A percentile compares a stretch with the other conserved stretches of the same genome.
Conservation (phyloP, 1,139 yeast genomes). For the Kodamaea ohmeri region DNA sequence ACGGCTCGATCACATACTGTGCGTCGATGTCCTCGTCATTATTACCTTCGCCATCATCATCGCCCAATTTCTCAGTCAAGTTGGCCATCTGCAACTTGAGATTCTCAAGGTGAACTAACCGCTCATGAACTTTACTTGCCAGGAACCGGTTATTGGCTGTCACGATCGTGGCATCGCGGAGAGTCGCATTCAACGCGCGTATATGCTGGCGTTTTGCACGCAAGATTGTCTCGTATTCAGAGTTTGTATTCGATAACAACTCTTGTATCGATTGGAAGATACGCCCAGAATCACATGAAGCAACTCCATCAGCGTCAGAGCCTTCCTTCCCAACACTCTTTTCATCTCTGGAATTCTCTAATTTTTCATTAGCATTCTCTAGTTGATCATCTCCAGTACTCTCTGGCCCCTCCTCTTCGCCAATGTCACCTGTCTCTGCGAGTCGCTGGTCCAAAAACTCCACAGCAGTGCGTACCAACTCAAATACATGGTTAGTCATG, state of each 20-base stretch:
- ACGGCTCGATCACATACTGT: conserved; percentile 65
- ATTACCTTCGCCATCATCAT: conserved; percentile 23
- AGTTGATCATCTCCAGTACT: too few species aligned
- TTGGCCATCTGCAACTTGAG: conserved; percentile 46
- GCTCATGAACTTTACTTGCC: conserved; percentile 38
- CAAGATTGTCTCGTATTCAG: conserved; percentile 39
- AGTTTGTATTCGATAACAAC: conserved; percentile 36
- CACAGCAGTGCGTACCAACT: conserved; percentile 35
- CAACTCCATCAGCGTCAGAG: too few species aligned
- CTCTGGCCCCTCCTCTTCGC: conserved; percentile 24
- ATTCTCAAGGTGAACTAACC: conserved; percentile 38
- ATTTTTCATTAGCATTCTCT: too few species aligned
- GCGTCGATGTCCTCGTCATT: conserved; percentile 18
- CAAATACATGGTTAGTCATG: conserved; percentile 29
- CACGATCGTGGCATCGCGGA: conserved; percentile 43
- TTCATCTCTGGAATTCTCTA: too few species aligned
- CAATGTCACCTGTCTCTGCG: conserved; percentile 22
- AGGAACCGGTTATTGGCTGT: conserved; percentile 46
- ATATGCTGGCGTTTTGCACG: conserved; percentile 40
- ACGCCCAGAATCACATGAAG: too few species aligned
- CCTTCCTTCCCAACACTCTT: too few species aligned
- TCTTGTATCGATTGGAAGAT: conserved; percentile 45
- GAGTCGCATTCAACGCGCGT: conserved; percentile 34
- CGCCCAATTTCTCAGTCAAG: conserved; percentile 36
- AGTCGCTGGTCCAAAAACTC: conserved; percentile 33